Percentiles rank a stretch among this genome's conserved stretches.
phyloP scores from a whole-genome alignment of 768 basidiomycete genomes.

The Lentinus brumalis region DNA sequence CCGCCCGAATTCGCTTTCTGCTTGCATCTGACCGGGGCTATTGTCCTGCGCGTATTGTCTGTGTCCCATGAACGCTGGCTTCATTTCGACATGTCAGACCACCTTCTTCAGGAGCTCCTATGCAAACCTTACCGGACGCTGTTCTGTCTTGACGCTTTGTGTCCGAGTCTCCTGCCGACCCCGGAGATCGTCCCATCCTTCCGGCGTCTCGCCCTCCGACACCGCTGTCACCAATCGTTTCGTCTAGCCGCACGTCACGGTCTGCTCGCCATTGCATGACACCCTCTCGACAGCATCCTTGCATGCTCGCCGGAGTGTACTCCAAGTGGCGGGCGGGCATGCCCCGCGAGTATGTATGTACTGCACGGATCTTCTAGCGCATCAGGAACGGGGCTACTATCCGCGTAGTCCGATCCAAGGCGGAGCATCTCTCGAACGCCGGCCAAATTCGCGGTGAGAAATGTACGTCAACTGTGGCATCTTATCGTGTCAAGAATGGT shows the following conservation, averaged over 20 bases:
- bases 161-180: background rate
- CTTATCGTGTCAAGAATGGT: no score
- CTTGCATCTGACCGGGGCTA: slow-evolving; percentile 12
- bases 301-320: no score
- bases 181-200: slow-evolving; percentile 1
- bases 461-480: no score
- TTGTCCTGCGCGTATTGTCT: slow-evolving; percentile 12
- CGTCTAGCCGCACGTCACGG: no score
- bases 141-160: background rate
- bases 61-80: slow-evolving; percentile 5
- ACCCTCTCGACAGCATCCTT: background rate
- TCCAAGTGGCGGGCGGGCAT: no score
- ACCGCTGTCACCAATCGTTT: background rate
- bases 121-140: background rate
- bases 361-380: no score
- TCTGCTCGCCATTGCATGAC: no score
- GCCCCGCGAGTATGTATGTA: no score
- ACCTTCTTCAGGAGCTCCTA: slow-evolving; percentile 6
- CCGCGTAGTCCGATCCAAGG: background rate
- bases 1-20: background rate
- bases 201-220: slow-evolving; percentile 5
- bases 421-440: background rate
- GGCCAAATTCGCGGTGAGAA: no score
- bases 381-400: background rate
- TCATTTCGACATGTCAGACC: slow-evolving; percentile 12